A percentile compares a stretch with the other conserved stretches of the same genome.
Conservation (phyloP, 164 flowering plant genomes). For the Magnolia kwangsiensis region DNA sequence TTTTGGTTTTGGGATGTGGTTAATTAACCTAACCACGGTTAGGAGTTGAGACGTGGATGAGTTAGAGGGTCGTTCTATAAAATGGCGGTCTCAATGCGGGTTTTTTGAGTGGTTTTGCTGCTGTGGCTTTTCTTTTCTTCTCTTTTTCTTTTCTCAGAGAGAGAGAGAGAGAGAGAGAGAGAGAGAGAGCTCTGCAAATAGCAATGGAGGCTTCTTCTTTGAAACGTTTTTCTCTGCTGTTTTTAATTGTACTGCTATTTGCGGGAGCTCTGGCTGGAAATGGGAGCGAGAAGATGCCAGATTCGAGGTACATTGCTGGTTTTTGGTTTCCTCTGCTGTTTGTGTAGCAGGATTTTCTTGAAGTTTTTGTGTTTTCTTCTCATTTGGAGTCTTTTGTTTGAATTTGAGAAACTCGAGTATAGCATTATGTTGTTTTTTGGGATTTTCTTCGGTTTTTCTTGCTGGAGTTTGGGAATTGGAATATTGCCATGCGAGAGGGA, state of each 20-base stretch:
- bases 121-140: not conserved
- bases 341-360: not conserved
- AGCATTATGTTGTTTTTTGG: not conserved
- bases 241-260: conserved; percentile 24
- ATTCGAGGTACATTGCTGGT: conserved; percentile 26
- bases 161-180: conserved; percentile 3
- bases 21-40: not conserved
- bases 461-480: not conserved
- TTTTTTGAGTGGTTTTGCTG: conserved; percentile 6
- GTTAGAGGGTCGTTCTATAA: conserved; percentile 8
- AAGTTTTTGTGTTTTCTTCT: not conserved
- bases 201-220: conserved; percentile 27
- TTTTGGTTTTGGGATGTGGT: not conserved
- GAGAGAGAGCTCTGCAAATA: not conserved
- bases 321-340: not conserved
- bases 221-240: conserved; percentile 20
- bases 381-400: not conserved
- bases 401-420: not conserved
- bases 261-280: conserved; percentile 26
- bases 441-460: not conserved
- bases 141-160: not conserved
- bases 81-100: conserved; percentile 6
- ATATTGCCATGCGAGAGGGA: not conserved
- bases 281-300: conserved; percentile 16
- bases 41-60: not conserved